Conservation (phyloP, 1,284 basidiomycete genomes). For the Fomitopsis palustris region DNA sequence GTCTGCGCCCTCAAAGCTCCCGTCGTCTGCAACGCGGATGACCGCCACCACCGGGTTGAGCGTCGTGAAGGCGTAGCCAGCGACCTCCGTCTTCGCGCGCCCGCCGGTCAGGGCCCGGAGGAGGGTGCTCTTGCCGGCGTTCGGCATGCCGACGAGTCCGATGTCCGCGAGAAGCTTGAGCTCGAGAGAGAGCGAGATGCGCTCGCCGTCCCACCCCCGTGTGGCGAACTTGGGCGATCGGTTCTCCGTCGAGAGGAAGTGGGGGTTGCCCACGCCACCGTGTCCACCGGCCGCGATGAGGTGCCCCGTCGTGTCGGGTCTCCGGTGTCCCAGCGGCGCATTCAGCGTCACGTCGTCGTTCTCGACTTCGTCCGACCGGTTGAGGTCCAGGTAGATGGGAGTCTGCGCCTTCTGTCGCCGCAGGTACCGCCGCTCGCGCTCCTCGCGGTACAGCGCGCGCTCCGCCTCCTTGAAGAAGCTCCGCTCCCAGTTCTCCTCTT, state of each 20-base stretch:
- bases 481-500: slow-evolving; percentile 59
- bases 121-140: slow-evolving; percentile 89
- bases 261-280: slow-evolving; percentile 90
- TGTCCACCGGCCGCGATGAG: slow-evolving; percentile 77
- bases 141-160: slow-evolving; percentile 94
- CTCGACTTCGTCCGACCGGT: slow-evolving; percentile 41
- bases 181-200: slow-evolving; percentile 84
- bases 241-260: slow-evolving; percentile 67
- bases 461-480: slow-evolving; percentile 78
- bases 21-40: slow-evolving; percentile 80
- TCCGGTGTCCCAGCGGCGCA: slow-evolving; percentile 66
- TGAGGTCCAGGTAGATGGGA: slow-evolving; percentile 59
- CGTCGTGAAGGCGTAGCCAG: slow-evolving; percentile 92
- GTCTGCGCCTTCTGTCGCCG: slow-evolving; percentile 39
- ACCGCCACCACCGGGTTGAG: slow-evolving; percentile 95
- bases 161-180: slow-evolving; percentile 94
- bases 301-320: slow-evolving; percentile 58
- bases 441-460: slow-evolving; percentile 54
- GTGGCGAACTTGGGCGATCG: slow-evolving; percentile 82
- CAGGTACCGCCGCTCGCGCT: slow-evolving; percentile 52
- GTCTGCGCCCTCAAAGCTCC: slow-evolving; percentile 64
- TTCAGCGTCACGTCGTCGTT: slow-evolving; percentile 42
- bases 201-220: slow-evolving; percentile 79
- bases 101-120: slow-evolving; percentile 87
- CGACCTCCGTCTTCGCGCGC: slow-evolving; percentile 82